Evolutionary conservation across 352 stramenopile species (phyloP), one percentile per base, ranked within the genome.

Genomic region (Globisporangium solare): DNA sequence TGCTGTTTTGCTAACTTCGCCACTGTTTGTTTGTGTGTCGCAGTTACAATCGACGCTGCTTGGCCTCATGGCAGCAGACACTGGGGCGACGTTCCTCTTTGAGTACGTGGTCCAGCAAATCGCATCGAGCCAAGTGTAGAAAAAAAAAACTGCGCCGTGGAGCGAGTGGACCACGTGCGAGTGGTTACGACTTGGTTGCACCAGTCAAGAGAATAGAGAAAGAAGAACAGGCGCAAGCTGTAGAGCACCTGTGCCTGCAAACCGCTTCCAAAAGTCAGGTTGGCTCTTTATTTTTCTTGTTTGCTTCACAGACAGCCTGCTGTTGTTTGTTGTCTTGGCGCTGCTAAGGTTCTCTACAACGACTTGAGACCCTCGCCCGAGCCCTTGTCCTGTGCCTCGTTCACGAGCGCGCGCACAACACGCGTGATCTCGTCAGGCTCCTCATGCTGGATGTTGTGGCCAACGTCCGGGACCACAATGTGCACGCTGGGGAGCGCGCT

Each of bases 391-490:
- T 70, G 35, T 7, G 60, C 39, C 18, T 73, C 68, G 14, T 60
- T 57, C 31, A 89, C 66, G 18, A 92, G 66, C n/a, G 74, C 75
- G 18, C 70, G 79, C 57, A 92, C 70, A 32, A 73, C 76, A 6
- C 71, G 71, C 43, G 64, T 66, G 50, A 90, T 58, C 12, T 75
- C 76, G 42, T 90, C 75, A 0, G 82, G 79, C 14, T 88, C 71
- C 35, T 92, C 82, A 37, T 92, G 82, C 41, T 83, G 77, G 50
- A 92, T 90, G 54, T 68, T 81, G 52, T 88, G 76, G n/a, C 82
- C 79, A 31, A 70, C 70, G 17, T 88, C 77, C 0, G 64, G 62
- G 15, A 88, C 64, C 14, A 83, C 58, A 17, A 83, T 61, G 61
- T 89, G 76, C 21, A 79, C 69, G 47, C 61, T 75, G 13, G 68